These are phyloP conservation scores for Calonectria pauciramosa DNA, from an alignment of 2,329 filamentous ascomycete species.

Conservation along the genomic window DNA sequence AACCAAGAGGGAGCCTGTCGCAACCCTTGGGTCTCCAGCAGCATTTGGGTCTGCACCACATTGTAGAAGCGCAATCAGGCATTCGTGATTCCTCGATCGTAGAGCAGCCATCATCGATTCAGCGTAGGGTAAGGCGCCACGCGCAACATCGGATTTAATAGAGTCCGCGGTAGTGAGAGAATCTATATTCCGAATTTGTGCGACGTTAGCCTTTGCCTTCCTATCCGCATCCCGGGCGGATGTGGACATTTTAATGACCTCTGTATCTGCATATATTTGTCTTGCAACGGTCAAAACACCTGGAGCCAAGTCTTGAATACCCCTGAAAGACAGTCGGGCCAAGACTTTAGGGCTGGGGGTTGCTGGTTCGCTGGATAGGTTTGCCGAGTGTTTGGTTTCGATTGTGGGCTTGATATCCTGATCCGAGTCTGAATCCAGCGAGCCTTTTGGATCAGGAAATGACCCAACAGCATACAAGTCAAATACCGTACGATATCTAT, in stretches of 20 bases:
- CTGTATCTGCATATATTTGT: not conserved
- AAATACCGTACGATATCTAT: not conserved
- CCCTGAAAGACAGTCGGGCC: not conserved
- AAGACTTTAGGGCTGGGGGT: not conserved
- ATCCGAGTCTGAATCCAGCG: not conserved
- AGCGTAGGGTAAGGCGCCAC: not conserved
- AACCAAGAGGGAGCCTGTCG: too few species aligned
- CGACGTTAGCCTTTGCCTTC: not conserved
- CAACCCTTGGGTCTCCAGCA: not conserved
- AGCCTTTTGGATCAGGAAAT: not conserved
- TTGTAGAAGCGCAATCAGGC: not conserved
- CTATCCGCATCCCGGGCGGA: not conserved
- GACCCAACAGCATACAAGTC: fast-evolving
- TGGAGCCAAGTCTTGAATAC: not conserved
- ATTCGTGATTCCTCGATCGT: not conserved
- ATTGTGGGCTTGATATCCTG: not conserved
- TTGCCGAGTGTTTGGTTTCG: not conserved
- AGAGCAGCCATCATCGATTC: not conserved
- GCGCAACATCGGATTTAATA: not conserved
- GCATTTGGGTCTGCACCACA: not conserved
- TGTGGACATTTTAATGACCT: not conserved
- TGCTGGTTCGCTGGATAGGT: not conserved
- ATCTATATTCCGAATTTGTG: not conserved
- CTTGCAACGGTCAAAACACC: not conserved
- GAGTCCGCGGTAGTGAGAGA: not conserved